phyloP scores from a whole-genome alignment of 1,284 basidiomycete species.

The Boletus hoseneyae region DNA sequence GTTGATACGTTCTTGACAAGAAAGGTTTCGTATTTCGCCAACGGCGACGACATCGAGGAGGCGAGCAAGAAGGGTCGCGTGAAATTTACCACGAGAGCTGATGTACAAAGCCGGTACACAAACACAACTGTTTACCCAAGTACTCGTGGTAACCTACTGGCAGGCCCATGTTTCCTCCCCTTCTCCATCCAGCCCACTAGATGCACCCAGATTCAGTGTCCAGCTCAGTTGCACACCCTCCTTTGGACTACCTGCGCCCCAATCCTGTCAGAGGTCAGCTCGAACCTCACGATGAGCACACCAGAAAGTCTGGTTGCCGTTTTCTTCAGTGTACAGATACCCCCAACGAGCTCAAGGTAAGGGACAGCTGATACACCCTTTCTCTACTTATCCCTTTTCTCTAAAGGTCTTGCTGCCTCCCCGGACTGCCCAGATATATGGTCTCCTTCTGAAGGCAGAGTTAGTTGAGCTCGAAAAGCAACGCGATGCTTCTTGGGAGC shows the following conservation, averaged over 20 bases:
- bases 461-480: slow-evolving; percentile 55
- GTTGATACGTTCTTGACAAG: slow-evolving; percentile 80
- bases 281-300: slow-evolving; percentile 54
- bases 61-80: background rate
- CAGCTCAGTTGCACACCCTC: slow-evolving; percentile 24
- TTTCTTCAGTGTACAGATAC: slow-evolving; percentile 74
- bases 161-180: background rate
- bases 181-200: slow-evolving; percentile 1
- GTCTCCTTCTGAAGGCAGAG: slow-evolving; percentile 61
- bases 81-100: too few species aligned
- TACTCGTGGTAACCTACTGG: slow-evolving; percentile 5
- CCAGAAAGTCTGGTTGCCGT: slow-evolving; percentile 54
- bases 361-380: slow-evolving; percentile 11
- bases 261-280: slow-evolving; percentile 70
- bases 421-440: slow-evolving; percentile 65
- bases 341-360: slow-evolving; percentile 65
- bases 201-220: slow-evolving; percentile 28
- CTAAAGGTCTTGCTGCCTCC: slow-evolving; percentile 64
- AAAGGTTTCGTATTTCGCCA: slow-evolving; percentile 76
- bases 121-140: slow-evolving; percentile 9
- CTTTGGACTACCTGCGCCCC: slow-evolving; percentile 53
- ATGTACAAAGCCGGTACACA: slow-evolving; percentile 28
- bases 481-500: slow-evolving; percentile 54
- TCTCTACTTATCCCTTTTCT: slow-evolving; percentile 11
- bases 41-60: slow-evolving; percentile 40